Base-by-base conservation (phyloP, 2,329 filamentous ascomycete genomes). In the Fusarium sp. region DNA sequence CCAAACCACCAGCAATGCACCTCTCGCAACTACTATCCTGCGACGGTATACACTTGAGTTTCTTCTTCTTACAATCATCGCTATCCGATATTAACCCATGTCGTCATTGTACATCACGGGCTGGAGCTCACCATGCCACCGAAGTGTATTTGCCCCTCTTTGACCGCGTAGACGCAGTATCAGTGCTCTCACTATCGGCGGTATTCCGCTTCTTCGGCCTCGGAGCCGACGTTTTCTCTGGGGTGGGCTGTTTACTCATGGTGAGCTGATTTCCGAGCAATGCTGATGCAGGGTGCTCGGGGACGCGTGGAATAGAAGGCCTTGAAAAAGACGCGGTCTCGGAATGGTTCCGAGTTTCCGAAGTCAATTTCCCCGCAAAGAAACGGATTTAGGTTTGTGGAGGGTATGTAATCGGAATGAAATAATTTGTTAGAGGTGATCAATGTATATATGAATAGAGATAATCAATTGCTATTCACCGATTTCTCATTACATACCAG, bases 31-130 rank as follows among this genome's bases (percentile, higher is more conserved):
- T 65, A 1, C 58, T 60, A 26, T 75, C 67, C 6, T 70, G 67
- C 0, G 62, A 59, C 2, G 74, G 74, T 37, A 78, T 70, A 64
- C 80, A 82, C 58, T 81, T 82, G 54, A 81, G 77, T 56, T 81
- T 81, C 28, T 78, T 68, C 39, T 77, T 79, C 58, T 81, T 81
- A 64, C 80, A 82, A 22, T 81, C 78, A 49, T 81, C 75, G 28
- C 77, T 77, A 32, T 11, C 6, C 1, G 2, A 7, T 13, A 51
- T 74, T 45, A 75, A 53, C 45, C 10, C 10, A 9, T 17, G 14
- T 4, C 8, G 13, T 15, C 32, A 35, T 22, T 13, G 3, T 3
- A 7, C 2, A 5, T 0, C 24, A 24, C 24, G 24, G 24, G 24
- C 24, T 24, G 24, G 7, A 24, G 24, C 41, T 49, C 65, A 80